These are phyloP conservation scores for Streptanthus diversifolius DNA, from an alignment of 345 rosid genomes.

Conservation along the genomic window DNA sequence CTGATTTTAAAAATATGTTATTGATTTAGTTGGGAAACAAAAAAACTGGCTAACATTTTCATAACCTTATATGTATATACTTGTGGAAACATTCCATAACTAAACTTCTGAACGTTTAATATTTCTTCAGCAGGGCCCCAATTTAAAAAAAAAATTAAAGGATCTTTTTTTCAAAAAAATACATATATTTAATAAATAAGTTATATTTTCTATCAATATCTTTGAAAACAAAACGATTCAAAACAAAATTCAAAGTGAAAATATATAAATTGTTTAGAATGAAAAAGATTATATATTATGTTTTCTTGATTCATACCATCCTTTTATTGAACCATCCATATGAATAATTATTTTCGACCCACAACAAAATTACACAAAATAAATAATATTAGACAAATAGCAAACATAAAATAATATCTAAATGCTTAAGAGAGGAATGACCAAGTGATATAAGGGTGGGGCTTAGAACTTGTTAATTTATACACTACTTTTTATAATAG, in stretches of 20 bases:
- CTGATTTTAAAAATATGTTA: background rate
- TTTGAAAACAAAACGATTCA: too few relatives aligned
- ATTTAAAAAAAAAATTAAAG: background rate
- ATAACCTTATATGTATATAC: background rate
- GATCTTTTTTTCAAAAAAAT: background rate
- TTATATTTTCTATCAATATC: too few relatives aligned
- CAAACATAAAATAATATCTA: background rate
- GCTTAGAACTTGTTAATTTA: too few relatives aligned
- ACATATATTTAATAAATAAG: too few relatives aligned
- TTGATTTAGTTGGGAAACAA: background rate
- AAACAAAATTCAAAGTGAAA: too few relatives aligned
- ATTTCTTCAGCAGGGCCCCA: background rate
- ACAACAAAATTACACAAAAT: too few relatives aligned
- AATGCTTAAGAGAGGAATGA: background rate
- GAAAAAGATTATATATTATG: too few relatives aligned
- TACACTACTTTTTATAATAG: too few relatives aligned
- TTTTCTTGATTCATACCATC: too few relatives aligned
- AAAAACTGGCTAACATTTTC: background rate
- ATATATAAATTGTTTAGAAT: too few relatives aligned
- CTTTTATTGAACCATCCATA: too few relatives aligned
- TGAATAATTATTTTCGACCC: too few relatives aligned
- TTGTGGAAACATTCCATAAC: background rate
- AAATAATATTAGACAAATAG: background rate
- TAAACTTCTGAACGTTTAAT: background rate
- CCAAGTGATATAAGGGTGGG: background rate